A percentile compares a stretch with the other conserved stretches of the same genome.
Evolutionary conservation across 2,329 filamentous ascomycete species (phyloP).

Genomic region (Sclerotinia minor): DNA sequence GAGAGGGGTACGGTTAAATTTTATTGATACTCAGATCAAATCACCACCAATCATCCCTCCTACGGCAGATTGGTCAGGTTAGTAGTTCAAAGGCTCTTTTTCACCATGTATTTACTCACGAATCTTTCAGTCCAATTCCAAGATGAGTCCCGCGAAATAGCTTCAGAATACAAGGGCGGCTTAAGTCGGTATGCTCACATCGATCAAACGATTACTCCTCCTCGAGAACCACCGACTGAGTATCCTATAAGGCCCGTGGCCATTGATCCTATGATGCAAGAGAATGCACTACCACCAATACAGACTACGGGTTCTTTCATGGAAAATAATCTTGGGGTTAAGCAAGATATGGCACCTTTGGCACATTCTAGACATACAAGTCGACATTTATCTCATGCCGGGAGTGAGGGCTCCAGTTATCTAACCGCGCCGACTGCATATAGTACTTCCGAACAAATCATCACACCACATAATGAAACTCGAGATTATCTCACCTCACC

Average conservation of each 20-base stretch:
- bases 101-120: slow-evolving; percentile 7
- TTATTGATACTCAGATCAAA: slow-evolving; percentile 79
- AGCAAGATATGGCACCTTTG: slow-evolving; percentile 35
- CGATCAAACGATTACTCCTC: slow-evolving; percentile 44
- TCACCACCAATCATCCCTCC: slow-evolving; percentile 61
- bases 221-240: slow-evolving; percentile 35
- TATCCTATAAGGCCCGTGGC: slow-evolving; percentile 34
- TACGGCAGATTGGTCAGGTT: slow-evolving; percentile 65
- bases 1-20: slow-evolving; percentile 83
- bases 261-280: slow-evolving; percentile 28
- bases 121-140: slow-evolving; percentile 65
- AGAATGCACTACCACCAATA: slow-evolving; percentile 40
- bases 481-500: slow-evolving; percentile 68
- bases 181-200: slow-evolving; percentile 67
- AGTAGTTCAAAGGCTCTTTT: slow-evolving; percentile 19
- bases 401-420: slow-evolving; percentile 39
- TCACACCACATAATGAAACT: slow-evolving; percentile 47
- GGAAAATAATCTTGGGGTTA: slow-evolving; percentile 33
- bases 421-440: slow-evolving; percentile 45
- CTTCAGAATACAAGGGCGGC: slow-evolving; percentile 85
- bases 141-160: slow-evolving; percentile 87
- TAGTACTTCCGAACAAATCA: slow-evolving; percentile 37
- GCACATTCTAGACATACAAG: slow-evolving; percentile 35
- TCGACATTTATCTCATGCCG: slow-evolving; percentile 41
- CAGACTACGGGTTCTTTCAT: slow-evolving; percentile 35